Evolutionary conservation across 1,284 basidiomycete genomes (phyloP).

Genomic region (Megacollybia platyphylla): DNA sequence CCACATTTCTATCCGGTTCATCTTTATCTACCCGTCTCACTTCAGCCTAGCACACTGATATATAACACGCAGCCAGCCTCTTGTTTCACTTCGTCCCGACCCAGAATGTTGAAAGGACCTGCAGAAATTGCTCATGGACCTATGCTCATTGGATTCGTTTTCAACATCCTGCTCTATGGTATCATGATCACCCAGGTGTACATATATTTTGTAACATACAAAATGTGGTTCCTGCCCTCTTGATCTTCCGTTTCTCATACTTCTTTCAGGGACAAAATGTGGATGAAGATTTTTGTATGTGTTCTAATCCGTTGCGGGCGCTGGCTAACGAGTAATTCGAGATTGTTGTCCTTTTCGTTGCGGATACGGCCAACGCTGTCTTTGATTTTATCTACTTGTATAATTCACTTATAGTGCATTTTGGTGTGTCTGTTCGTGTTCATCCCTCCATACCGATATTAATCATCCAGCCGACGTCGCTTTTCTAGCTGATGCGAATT

Average conservation of each 20-base stretch:
- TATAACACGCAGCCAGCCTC: too few relatives aligned
- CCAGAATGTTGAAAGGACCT: too few relatives aligned
- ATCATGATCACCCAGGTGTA: slow-evolving; percentile 25
- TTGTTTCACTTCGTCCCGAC: too few relatives aligned
- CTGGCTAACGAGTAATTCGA: slow-evolving; percentile 4
- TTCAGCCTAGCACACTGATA: too few relatives aligned
- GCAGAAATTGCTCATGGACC: slow-evolving; percentile 13
- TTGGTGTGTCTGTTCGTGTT: slow-evolving; percentile 14
- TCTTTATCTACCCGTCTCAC: too few relatives aligned
- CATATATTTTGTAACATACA: slow-evolving; percentile 19
- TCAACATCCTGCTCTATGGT: slow-evolving; percentile 22
- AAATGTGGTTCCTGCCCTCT: slow-evolving; percentile 11
- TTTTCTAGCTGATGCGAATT: slow-evolving; percentile 18
- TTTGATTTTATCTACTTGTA: slow-evolving; percentile 23
- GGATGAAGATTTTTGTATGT: slow-evolving; percentile 12
- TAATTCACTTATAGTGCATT: slow-evolving; percentile 20
- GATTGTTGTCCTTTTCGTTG: slow-evolving; percentile 19
- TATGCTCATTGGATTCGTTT: slow-evolving; percentile 19
- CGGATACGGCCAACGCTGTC: slow-evolving; percentile 21
- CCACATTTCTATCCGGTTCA: too few relatives aligned
- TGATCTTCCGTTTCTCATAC: background rate
- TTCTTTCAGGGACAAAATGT: slow-evolving; percentile 8
- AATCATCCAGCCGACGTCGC: slow-evolving; percentile 13
- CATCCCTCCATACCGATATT: background rate
- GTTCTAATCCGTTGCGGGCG: background rate